A percentile compares a stretch with the other conserved stretches of the same genome.
These are phyloP conservation scores for Leptosphaerulina australis DNA, from an alignment of 2,329 filamentous ascomycete species.

Conservation along the genomic window DNA sequence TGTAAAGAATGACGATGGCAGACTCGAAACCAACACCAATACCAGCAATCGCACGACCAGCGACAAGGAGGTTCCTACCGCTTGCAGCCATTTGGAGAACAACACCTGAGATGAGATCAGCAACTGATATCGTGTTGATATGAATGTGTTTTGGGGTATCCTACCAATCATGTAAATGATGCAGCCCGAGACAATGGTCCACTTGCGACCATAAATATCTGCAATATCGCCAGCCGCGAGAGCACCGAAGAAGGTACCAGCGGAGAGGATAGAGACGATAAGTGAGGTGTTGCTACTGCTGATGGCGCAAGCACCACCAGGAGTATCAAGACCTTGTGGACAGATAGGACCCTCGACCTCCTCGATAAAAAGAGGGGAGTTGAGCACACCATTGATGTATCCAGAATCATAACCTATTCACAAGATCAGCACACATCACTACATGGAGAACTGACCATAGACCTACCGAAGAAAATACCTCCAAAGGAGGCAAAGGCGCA, in stretches of 20 bases:
- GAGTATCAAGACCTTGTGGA: constrained; percentile 41
- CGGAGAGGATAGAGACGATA: constrained; percentile 80
- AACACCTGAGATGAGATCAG: constrained; percentile 19
- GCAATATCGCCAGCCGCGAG: constrained; percentile 68
- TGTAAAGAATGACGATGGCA: constrained; percentile 64
- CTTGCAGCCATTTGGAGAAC: constrained; percentile 16
- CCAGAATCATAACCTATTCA: constrained; percentile 22
- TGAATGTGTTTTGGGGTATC: constrained; percentile 20
- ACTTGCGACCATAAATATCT: constrained; percentile 70
- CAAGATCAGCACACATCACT: constrained; percentile 24
- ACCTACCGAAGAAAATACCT: constrained; percentile 39
- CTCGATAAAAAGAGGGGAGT: constrained; percentile 19
- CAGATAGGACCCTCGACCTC: constrained; percentile 16
- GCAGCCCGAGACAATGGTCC: constrained; percentile 54
- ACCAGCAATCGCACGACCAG: constrained; percentile 39
- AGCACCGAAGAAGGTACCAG: constrained; percentile 75
- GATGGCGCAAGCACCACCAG: constrained; percentile 19
- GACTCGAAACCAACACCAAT: constrained; percentile 41
- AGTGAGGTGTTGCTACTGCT: constrained; percentile 36
- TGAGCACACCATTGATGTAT: constrained; percentile 27
- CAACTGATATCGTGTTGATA: constrained; percentile 3
- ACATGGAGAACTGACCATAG: constrained; percentile 53
- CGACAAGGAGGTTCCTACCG: constrained; percentile 23
- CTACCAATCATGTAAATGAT: constrained; percentile 36
- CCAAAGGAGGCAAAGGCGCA: constrained; percentile 50